Conservation (phyloP, 2,329 filamentous ascomycete species). For the Fusarium musae region DNA sequence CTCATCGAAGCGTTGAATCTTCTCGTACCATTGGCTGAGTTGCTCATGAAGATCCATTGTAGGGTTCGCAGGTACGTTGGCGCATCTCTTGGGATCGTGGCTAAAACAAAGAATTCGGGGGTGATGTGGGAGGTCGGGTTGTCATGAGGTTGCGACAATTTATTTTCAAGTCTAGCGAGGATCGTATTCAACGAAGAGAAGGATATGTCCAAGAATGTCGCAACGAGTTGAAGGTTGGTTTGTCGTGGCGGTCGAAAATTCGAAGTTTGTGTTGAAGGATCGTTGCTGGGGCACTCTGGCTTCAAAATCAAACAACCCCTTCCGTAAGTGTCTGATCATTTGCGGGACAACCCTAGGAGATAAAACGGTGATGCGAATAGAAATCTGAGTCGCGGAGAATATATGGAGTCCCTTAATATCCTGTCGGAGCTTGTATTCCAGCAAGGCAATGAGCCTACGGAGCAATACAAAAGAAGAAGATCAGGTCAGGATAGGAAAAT, state of each 20-base stretch:
- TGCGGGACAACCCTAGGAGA: not conserved
- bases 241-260: conserved; percentile 4
- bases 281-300: conserved; percentile 34
- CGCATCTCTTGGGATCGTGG: conserved; percentile 36
- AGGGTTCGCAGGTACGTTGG: conserved; percentile 12
- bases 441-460: conserved; percentile 28
- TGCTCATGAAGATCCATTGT: conserved; percentile 56
- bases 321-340: conserved; percentile 6
- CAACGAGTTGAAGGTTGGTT: not conserved
- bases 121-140: conserved; percentile 3
- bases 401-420: not conserved
- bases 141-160: conserved; percentile 4
- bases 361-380: not conserved
- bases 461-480: conserved; percentile 10
- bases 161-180: not conserved
- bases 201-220: not conserved
- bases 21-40: conserved; percentile 56
- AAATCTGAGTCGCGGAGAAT: not conserved
- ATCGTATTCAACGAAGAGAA: not conserved
- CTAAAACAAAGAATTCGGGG: conserved; percentile 8
- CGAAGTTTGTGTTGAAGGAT: conserved; percentile 9
- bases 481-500: conserved; percentile 32
- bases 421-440: conserved; percentile 8
- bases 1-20: conserved; percentile 56
- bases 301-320: conserved; percentile 13